Percentiles rank a stretch among this genome's conserved stretches.
phyloP scores from a whole-genome alignment of 73 alveolate species.

The Tetrahymena malaccensis region DNA sequence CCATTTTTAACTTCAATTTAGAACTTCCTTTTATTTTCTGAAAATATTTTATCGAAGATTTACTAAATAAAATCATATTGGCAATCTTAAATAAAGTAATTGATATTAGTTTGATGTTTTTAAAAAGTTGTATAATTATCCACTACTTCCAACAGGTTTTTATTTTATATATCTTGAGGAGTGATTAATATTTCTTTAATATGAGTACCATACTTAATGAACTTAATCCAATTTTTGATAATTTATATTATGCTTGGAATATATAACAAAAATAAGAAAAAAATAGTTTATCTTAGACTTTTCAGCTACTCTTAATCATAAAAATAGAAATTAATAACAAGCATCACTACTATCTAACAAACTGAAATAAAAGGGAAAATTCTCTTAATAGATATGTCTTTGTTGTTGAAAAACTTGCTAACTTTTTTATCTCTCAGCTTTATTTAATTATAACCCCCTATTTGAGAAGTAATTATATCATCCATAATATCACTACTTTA shows the following conservation, averaged over 20 bases:
- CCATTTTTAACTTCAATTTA: not conserved
- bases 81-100: not conserved
- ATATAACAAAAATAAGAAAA: not conserved
- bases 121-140: not conserved
- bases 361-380: not conserved
- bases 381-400: not conserved
- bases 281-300: not conserved
- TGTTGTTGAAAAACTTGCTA: not conserved
- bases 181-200: not conserved
- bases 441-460: not conserved
- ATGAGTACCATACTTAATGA: not conserved
- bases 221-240: not conserved
- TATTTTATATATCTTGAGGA: not conserved
- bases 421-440: not conserved
- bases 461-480: not conserved
- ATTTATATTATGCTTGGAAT: not conserved
- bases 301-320: not conserved
- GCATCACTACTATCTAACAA: not conserved
- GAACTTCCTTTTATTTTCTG: not conserved
- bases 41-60: not conserved
- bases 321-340: not conserved
- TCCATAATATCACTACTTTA: not conserved
- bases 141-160: not conserved
- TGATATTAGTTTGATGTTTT: not conserved
- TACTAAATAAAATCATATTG: not conserved